Evolutionary conservation across 345 rosid genomes (phyloP), one percentile per base, ranked within the genome.

Genomic region (Pistacia vera): DNA sequence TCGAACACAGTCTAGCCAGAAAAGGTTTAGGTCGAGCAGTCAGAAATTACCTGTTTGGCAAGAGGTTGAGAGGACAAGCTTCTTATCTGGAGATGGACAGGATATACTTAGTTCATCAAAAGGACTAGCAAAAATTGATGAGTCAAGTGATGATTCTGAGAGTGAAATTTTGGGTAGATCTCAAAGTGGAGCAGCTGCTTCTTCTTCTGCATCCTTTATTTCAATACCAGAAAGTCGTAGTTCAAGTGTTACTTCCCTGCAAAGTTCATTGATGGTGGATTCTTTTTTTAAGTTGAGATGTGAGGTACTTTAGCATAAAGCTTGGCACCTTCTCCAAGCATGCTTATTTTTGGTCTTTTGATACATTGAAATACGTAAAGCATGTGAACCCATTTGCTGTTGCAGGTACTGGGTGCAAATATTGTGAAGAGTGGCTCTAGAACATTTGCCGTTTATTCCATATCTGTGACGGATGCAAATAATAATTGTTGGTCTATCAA

Each of bases 321-420:
- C 41, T 57, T 77, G 22, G 74, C 68, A 20, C 71, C 54, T 68
- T 68, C 63, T 66, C 10, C 74, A 48, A 25, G 69, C 75, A 55
- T 77, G 35, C 68, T 78, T 66, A 35, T 13, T 76, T 67, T 76
- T 68, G 16, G 9, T 80, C 63, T 68, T 63, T 44, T 78, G 30
- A 51, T 76, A 56, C 70, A 72, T 51, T 4, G 22, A 70, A 59
- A 75, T 66, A 35, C 25, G 30, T 73, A 66, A 65, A 80, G 52
- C 69, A 75, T 77, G 72, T 56, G 73, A 72, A 16, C 76, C 41
- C 72, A 73, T 81, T 82, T 82, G 62, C 72, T 85, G 48, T 80
- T 83, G 84, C 90, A 97, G 99, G 99, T 97, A 70, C 75, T 89
- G 88, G 99, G 97, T 75, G 97, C 98, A 72, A 97, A 97, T 89